Conservation (phyloP, 2,329 filamentous ascomycete genomes). For the Ilyonectria sp. region DNA sequence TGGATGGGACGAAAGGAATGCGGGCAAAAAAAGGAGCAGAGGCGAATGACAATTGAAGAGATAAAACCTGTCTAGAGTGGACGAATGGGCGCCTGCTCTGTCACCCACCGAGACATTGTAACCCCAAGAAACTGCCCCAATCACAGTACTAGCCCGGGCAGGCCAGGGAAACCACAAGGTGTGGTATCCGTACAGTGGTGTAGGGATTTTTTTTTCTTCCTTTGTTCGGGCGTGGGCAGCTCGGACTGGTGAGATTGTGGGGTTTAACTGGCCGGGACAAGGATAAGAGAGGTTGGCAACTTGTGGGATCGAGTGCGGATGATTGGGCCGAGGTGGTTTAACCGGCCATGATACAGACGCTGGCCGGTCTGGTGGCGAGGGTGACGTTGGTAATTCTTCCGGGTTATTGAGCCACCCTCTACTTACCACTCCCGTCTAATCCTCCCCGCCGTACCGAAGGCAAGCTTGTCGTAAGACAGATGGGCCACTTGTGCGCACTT, state of each 20-base stretch:
- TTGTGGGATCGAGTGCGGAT: conserved; percentile 13
- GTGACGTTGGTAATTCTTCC: conserved; percentile 7
- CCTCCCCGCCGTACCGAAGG: background rate
- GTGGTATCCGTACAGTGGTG: background rate
- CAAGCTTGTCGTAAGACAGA: conserved; percentile 2
- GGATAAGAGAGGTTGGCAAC: conserved; percentile 10
- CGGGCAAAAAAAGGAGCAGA: background rate
- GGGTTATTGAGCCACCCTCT: conserved; percentile 9
- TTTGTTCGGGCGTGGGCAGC: background rate
- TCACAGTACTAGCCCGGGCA: background rate
- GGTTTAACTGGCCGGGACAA: conserved; percentile 7
- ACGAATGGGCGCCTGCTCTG: background rate
- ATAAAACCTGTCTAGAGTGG: background rate
- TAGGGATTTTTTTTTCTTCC: background rate
- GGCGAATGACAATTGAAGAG: background rate
- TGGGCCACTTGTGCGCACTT: conserved; percentile 5
- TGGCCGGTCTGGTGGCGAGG: conserved; percentile 6
- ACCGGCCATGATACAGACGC: conserved; percentile 7
- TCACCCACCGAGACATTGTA: background rate
- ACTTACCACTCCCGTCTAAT: background rate
- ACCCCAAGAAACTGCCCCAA: background rate
- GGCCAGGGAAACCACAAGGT: background rate
- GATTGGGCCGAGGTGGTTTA: conserved; percentile 10
- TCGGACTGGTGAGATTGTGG: conserved; percentile 12
- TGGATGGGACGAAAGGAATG: background rate